Evolutionary conservation across 1,284 basidiomycete genomes (phyloP).

Genomic region (Megacollybia platyphylla): DNA sequence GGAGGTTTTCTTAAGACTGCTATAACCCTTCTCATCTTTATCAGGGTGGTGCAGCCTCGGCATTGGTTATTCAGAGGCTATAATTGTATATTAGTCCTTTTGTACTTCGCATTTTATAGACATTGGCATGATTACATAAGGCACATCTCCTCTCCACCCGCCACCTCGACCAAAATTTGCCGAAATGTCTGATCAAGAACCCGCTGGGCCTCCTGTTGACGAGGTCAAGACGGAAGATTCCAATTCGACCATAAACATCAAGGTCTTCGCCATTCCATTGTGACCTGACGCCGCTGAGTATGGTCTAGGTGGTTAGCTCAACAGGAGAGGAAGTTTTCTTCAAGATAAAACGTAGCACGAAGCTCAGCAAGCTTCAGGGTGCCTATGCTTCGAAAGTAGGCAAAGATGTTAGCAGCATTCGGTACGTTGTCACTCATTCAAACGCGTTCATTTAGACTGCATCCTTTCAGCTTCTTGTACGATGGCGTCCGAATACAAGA

Average conservation of each 20-base stretch:
- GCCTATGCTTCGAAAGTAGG: constrained; percentile 93
- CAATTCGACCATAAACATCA: constrained; percentile 73
- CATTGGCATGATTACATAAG: constrained; percentile 7
- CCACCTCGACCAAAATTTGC: too few species aligned
- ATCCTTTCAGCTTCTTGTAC: constrained; percentile 61
- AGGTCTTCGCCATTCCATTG: constrained; percentile 29
- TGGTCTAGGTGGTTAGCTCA: constrained; percentile 58
- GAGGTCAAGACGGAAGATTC: constrained; percentile 53
- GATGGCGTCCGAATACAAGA: constrained; percentile 76
- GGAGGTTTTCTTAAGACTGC: constrained; percentile 17
- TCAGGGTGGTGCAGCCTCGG: constrained; percentile 87
- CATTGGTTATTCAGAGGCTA: constrained; percentile 80
- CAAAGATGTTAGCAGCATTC: constrained; percentile 76
- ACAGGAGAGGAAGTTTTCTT: constrained; percentile 90
- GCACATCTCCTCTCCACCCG: too few species aligned
- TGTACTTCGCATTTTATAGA: too few species aligned
- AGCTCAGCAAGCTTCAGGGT: constrained; percentile 85
- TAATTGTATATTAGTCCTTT: constrained; percentile 23
- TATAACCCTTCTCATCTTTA: constrained; percentile 6
- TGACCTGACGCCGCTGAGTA: constrained; percentile 5
- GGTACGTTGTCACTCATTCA: constrained; percentile 38
- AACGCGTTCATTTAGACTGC: neutral
- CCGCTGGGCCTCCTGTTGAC: constrained; percentile 23
- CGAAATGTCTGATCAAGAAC: constrained; percentile 55
- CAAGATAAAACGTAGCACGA: constrained; percentile 95